A percentile compares a stretch with the other conserved stretches of the same genome.
phyloP scores from a whole-genome alignment of 176 grass and related monocot genomes.

The Ensete ventricosum region DNA sequence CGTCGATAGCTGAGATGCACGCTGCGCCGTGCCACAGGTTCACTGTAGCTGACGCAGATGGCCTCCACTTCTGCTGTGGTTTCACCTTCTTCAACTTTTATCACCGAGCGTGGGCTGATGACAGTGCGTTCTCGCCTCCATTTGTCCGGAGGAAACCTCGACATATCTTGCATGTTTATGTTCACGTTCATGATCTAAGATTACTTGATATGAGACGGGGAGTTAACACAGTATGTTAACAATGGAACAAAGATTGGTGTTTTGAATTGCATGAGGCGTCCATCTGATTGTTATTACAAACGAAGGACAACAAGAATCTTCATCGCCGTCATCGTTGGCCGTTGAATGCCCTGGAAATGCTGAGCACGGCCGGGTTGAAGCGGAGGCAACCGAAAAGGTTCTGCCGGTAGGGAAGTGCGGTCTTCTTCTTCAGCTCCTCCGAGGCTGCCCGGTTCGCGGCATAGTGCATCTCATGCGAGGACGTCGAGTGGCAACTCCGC shows the following conservation, averaged over 20 bases:
- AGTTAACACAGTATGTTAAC: no score
- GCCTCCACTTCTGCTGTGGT: not conserved
- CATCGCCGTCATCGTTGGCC: not conserved
- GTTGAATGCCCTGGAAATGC: slow-evolving; percentile 10
- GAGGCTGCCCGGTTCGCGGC: slow-evolving; percentile 4
- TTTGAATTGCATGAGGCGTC: no score
- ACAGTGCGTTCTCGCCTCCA: not conserved
- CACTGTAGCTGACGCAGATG: no score
- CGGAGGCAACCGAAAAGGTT: slow-evolving; percentile 20
- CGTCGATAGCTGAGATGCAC: not conserved
- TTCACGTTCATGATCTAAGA: not conserved
- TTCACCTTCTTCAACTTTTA: not conserved
- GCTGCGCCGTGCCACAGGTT: no score
- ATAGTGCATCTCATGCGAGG: slow-evolving; percentile 18
- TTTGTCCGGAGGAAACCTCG: not conserved
- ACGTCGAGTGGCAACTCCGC: not conserved
- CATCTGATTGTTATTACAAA: not conserved
- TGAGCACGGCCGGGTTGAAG: slow-evolving; percentile 19
- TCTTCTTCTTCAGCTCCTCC: slow-evolving; percentile 8
- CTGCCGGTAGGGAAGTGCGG: slow-evolving; percentile 22
- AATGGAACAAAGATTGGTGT: no score
- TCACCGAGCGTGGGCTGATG: not conserved
- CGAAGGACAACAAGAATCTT: not conserved
- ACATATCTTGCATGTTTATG: not conserved
- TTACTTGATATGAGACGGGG: no score